A percentile compares a stretch with the other conserved stretches of the same genome.
Conservation (phyloP, 495 filamentous ascomycete species). For the Penicillium ucsense region DNA sequence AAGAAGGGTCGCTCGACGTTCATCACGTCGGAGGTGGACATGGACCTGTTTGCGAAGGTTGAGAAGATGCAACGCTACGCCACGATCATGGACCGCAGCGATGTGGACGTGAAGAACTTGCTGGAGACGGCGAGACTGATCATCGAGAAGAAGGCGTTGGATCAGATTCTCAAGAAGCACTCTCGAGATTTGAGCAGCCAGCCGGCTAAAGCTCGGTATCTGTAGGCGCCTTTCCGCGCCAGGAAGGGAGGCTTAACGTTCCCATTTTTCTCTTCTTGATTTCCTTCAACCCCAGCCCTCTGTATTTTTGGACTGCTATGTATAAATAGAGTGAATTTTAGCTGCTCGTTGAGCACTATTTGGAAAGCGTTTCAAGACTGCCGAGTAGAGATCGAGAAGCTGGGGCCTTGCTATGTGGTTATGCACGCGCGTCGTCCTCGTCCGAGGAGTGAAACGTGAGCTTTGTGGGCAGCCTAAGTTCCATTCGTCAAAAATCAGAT, state of each 20-base stretch:
- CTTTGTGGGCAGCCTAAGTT: too few species aligned
- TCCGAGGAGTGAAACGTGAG: too few species aligned
- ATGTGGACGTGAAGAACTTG: slow-evolving; percentile 92
- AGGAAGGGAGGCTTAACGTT: slow-evolving; percentile 2
- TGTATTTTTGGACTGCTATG: slow-evolving; percentile 30
- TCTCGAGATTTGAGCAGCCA: slow-evolving; percentile 54
- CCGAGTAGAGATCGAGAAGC: too few species aligned
- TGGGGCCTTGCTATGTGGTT: too few species aligned
- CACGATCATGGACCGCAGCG: slow-evolving; percentile 51
- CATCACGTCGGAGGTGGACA: slow-evolving; percentile 45
- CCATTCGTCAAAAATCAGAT: too few species aligned
- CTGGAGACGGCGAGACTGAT: slow-evolving; percentile 75
- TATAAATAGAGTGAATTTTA: background rate
- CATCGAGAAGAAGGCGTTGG: slow-evolving; percentile 75
- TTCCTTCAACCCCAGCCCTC: slow-evolving; percentile 17
- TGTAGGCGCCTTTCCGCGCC: slow-evolving; percentile 7
- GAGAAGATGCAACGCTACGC: slow-evolving; percentile 53
- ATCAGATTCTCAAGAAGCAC: slow-evolving; percentile 63
- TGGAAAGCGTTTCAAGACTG: too few species aligned
- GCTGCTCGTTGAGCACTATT: too few species aligned
- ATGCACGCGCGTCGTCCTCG: too few species aligned
- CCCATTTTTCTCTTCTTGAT: slow-evolving; percentile 5
- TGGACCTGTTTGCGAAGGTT: slow-evolving; percentile 39
- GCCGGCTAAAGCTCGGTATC: slow-evolving; percentile 26
- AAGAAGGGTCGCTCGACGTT: slow-evolving; percentile 64